A percentile compares a stretch with the other conserved stretches of the same genome.
These are phyloP conservation scores for Fusarium oxysporum DNA, from an alignment of 2,329 filamentous ascomycete species.

Conservation along the genomic window DNA sequence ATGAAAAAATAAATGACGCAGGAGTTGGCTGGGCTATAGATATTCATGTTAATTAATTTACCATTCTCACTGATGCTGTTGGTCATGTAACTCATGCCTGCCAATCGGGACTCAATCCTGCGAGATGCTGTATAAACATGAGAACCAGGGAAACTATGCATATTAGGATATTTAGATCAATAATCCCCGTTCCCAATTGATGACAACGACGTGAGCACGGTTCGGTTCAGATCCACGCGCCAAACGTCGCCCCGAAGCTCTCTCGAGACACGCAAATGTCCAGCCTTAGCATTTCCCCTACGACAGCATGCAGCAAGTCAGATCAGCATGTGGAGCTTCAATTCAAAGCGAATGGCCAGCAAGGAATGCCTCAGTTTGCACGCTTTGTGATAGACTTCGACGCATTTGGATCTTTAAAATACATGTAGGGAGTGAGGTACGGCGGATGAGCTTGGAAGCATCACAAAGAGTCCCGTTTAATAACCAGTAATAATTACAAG, in stretches of 20 bases:
- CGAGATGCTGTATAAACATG: neutral
- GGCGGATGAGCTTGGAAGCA: rapidly evolving
- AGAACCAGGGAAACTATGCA: too few relatives aligned
- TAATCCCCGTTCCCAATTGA: rapidly evolving
- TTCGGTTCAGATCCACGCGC: neutral
- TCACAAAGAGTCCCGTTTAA: neutral
- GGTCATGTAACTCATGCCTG: too few relatives aligned
- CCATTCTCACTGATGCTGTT: neutral
- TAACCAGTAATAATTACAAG: neutral
- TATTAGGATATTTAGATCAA: too few relatives aligned
- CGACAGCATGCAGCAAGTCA: rapidly evolving
- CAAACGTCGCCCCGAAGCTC: neutral
- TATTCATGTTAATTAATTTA: neutral
- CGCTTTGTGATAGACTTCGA: rapidly evolving
- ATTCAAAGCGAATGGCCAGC: rapidly evolving
- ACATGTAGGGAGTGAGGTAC: rapidly evolving
- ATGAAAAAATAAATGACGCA: neutral
- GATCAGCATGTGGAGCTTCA: rapidly evolving
- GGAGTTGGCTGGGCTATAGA: neutral
- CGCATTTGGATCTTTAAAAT: neutral
- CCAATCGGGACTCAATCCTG: neutral
- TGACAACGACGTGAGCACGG: neutral
- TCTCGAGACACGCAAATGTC: neutral
- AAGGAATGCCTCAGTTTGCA: rapidly evolving
- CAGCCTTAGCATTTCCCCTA: rapidly evolving